Conservation (phyloP, 371 early-diverging fungal genomes). For the Synchytrium microbalum region DNA sequence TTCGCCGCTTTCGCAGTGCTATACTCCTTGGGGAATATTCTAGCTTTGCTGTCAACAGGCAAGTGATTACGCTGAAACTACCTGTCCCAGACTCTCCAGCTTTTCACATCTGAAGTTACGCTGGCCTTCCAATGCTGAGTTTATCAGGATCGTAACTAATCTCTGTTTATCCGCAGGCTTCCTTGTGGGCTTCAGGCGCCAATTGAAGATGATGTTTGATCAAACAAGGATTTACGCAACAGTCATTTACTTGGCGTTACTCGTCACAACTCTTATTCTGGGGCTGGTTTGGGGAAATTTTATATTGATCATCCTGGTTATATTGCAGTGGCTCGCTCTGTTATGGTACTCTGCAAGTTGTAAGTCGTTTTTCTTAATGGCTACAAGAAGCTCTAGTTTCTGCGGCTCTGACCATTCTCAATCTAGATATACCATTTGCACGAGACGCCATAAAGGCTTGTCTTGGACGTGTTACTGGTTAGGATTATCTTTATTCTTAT, state of each 20-base stretch:
- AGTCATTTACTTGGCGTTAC: background rate
- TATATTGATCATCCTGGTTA: background rate
- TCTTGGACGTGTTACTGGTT: background rate
- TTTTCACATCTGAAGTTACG: too few relatives aligned
- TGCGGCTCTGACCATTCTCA: too few relatives aligned
- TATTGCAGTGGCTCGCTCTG: background rate
- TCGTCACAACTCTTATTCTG: background rate
- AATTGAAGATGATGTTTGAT: constrained; percentile 46
- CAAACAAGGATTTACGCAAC: background rate
- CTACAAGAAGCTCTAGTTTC: too few relatives aligned
- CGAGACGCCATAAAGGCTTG: background rate
- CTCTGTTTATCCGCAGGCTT: too few relatives aligned
- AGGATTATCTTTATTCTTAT: too few relatives aligned
- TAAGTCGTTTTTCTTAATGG: background rate
- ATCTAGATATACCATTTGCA: background rate
- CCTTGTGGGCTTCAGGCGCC: constrained; percentile 73
- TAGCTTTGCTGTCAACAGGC: constrained; percentile 73
- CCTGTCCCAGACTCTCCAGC: too few relatives aligned
- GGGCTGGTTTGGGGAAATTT: background rate
- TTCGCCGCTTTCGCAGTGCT: constrained; percentile 74
- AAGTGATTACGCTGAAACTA: too few relatives aligned
- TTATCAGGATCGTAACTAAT: too few relatives aligned
- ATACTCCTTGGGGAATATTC: constrained; percentile 83
- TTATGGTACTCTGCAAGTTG: constrained; percentile 50
- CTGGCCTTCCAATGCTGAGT: too few relatives aligned